Conservation (phyloP, 129 eudicot genomes). For the Silybum marianum region DNA sequence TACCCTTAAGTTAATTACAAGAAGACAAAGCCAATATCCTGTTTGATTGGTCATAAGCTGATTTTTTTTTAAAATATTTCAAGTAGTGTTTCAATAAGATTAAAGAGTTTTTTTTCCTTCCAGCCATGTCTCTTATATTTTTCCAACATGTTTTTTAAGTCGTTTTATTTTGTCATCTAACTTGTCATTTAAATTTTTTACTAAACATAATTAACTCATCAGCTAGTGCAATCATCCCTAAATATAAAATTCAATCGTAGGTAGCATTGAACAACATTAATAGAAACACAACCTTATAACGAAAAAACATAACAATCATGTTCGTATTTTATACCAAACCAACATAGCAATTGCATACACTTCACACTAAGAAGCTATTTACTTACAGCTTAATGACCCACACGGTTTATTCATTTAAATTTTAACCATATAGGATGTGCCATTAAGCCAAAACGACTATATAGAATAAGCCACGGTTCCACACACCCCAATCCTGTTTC, state of each 20-base stretch:
- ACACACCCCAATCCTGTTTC: background rate
- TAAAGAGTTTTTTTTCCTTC: background rate
- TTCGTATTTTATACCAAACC: background rate
- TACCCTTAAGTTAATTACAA: background rate
- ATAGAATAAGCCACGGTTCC: background rate
- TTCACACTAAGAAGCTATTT: background rate
- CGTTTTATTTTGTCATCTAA: too few relatives aligned
- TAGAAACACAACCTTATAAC: background rate
- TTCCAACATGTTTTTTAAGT: background rate
- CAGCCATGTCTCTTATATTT: background rate
- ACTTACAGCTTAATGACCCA: background rate
- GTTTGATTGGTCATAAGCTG: background rate
- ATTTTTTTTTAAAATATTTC: too few relatives aligned
- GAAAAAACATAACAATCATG: background rate
- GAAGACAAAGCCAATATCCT: background rate
- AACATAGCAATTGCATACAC: background rate
- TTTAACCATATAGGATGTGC: background rate
- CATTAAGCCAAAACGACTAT: background rate
- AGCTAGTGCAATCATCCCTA: background rate
- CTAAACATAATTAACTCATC: too few relatives aligned
- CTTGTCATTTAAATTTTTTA: too few relatives aligned
- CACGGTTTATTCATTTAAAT: background rate
- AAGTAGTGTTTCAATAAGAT: background rate
- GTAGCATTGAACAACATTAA: background rate
- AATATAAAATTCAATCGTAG: background rate